These are phyloP conservation scores for Daldinia eschscholtzii DNA, from an alignment of 2,329 filamentous ascomycete genomes.

Conservation along the genomic window DNA sequence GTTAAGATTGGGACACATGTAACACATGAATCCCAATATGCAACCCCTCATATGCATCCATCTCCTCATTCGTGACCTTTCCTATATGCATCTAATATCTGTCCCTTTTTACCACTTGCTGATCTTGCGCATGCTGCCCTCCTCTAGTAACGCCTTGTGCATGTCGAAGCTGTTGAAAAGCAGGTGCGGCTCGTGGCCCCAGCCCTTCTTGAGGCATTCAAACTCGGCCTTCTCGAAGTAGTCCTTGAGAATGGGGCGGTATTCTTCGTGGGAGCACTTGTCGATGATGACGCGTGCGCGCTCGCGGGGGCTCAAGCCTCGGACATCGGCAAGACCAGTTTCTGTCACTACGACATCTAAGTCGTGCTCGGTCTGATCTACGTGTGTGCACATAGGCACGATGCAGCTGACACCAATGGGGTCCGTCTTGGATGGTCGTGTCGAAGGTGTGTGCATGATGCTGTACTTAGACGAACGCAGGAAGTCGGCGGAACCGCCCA, in stretches of 20 bases:
- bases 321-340: constrained; percentile 84
- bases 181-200: constrained; percentile 91
- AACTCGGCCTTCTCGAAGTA: constrained; percentile 90
- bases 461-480: constrained; percentile 78
- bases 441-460: constrained; percentile 93
- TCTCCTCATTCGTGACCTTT: background rate
- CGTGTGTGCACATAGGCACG: constrained; percentile 92
- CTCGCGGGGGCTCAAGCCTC: constrained; percentile 83
- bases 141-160: constrained; percentile 84
- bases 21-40: background rate
- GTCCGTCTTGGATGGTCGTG: constrained; percentile 84
- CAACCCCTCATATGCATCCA: background rate
- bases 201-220: constrained; percentile 86
- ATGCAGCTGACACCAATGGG: constrained; percentile 86
- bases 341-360: constrained; percentile 87
- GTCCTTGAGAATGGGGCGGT: constrained; percentile 82
- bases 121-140: constrained; percentile 89
- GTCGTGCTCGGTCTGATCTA: constrained; percentile 94
- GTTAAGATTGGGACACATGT: background rate
- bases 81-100: background rate
- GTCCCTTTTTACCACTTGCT: constrained; percentile 66
- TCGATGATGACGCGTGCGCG: constrained; percentile 86
- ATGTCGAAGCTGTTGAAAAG: constrained; percentile 90
- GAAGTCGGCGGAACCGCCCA: constrained; percentile 81
- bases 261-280: constrained; percentile 87